These are phyloP conservation scores for Scenedesmus sp. DNA, from an alignment of 163 green algal genomes.

Conservation along the genomic window DNA sequence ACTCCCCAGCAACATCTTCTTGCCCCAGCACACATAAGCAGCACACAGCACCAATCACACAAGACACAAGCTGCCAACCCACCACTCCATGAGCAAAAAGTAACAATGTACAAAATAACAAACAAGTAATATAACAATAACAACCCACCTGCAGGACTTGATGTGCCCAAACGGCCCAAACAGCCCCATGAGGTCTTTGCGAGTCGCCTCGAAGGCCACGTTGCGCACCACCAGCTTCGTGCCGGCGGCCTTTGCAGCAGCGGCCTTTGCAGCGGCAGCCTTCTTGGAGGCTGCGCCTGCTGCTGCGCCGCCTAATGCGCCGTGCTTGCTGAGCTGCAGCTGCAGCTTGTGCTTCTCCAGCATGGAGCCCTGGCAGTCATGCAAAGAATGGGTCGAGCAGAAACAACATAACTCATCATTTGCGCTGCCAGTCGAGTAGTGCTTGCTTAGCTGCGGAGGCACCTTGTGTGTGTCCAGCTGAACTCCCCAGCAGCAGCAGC, in stretches of 20 bases:
- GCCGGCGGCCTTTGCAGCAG: constrained; percentile 43
- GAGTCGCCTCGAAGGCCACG: constrained; percentile 97
- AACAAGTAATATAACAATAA: too few species aligned
- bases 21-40: background rate
- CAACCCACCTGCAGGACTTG: constrained; percentile 80
- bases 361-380: constrained; percentile 79
- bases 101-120: background rate
- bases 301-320: constrained; percentile 35
- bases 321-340: constrained; percentile 80
- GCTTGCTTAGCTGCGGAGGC: too few species aligned
- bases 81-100: too few species aligned
- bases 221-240: constrained; percentile 97
- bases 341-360: constrained; percentile 95
- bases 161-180: constrained; percentile 96
- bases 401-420: too few species aligned
- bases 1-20: too few species aligned
- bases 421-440: too few species aligned
- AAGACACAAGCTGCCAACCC: background rate
- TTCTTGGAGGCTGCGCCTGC: constrained; percentile 22
- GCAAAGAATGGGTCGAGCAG: too few species aligned
- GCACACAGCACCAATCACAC: background rate
- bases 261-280: constrained; percentile 17
- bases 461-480: too few species aligned
- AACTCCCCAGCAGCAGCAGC: too few species aligned
- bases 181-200: constrained; percentile 91